Evolutionary conservation across 2,329 filamentous ascomycete species (phyloP), one percentile per base, ranked within the genome.

Genomic region (Sporothrix pallida): DNA sequence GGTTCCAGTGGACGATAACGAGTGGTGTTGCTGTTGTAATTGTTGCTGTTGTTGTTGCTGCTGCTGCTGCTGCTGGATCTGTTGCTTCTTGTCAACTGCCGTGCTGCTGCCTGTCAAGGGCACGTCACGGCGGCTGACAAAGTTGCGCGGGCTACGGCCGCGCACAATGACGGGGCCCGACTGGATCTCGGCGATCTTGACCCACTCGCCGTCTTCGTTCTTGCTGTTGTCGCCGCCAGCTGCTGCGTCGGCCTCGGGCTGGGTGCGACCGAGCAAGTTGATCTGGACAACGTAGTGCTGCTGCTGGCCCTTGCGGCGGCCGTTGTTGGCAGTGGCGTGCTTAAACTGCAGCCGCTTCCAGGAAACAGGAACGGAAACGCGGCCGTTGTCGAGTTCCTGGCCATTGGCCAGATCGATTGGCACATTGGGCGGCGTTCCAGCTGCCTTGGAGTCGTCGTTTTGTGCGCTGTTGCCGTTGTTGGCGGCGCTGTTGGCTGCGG

Each of bases 271-370:
- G 52, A 96, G 84, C 10, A 98, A 87, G 81, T 91, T 94, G 74
- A 98, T 90, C 75, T 93, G 91, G 67, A 98, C 93, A 1, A 97
- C 88, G 80, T 98, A 98, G 81, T 98, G 95, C 81, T 98, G 95
- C 80, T 98, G 95, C 65, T 98, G 84, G 76, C 97, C 95, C 83
- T 98, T 98, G 77, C 95, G 89, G 72, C 95, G 89, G 13, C 95
- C 95, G 80, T 98, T 98, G 81, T 98, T 98, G 70, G 95, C 95
- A 0, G 95, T 98, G 1, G 95, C 95, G 78, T 97, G 96, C 79
- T 97, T 93, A 82, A 98, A 98, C 81, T 98, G 95, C 74, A 98
- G 83, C 72, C 95, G 87, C 82, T 97, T 98, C 95, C 95, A 98
- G 48, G 93, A 91, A 71, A 98, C 91, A 1, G 94, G 93, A 73